Base-by-base conservation (phyloP, 208 protist genomes). In the Leishmania arabica region DNA sequence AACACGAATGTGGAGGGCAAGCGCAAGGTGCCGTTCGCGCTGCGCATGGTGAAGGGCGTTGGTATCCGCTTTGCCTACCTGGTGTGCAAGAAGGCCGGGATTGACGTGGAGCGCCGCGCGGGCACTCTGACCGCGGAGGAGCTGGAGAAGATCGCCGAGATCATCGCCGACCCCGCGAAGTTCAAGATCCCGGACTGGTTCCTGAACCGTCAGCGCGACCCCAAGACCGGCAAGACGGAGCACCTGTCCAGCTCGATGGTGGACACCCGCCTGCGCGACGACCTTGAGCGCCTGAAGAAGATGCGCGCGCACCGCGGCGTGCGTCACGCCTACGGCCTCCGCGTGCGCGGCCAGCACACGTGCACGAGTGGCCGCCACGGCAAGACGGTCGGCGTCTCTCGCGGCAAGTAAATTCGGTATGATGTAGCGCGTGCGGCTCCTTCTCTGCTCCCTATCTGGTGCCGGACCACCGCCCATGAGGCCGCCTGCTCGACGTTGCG, bases 141-240 rank as follows among this genome's bases (percentile, higher is more conserved):
- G 95, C 91, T 99, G 74, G 99, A 99, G 79, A 95, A 97, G 83
- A 76, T 99, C 77, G 94, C 99, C 66, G 97, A 98, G 79, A 95
- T 99, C 80, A 99, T 99, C 85, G 90, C 98, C 75, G 98, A 99
- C 88, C 99, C 99, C 79, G 70, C 93, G 74, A 97, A 99, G 94
- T 99, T 99, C 97, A 99, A 99, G 90, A 99, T 99, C 95, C 99
- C 99, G 80, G 93, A 97, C 84, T 99, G 99, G 99, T 99, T 99
- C 95, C 94, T 99, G 79, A 99, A 99, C 95, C 97, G 99, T 87
- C 98, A 99, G 93, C 99, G 98, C 78, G 99, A 99, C 94, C 96
- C 98, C 87, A 98, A 98, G 89, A 99, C 97, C 79, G 99, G 99
- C 91, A 99, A 99, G 92, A 99, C 92, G 88, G 95, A 97, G 82